A percentile compares a stretch with the other conserved stretches of the same genome.
Conservation (phyloP, 2,329 filamentous ascomycete genomes). For the Leptographium lundbergii region DNA sequence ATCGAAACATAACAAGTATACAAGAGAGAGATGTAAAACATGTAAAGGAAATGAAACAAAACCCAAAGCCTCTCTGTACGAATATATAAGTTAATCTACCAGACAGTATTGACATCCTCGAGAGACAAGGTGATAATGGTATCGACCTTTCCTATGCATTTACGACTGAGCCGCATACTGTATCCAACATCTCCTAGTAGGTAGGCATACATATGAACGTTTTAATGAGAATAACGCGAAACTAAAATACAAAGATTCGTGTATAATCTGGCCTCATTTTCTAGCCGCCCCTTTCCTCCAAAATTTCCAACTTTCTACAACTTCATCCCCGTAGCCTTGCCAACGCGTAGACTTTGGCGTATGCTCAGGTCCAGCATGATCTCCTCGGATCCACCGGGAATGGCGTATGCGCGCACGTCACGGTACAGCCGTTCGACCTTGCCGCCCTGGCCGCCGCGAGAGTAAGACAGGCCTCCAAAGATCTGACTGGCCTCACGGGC, state of each 20-base stretch:
- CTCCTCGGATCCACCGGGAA: constrained; percentile 91
- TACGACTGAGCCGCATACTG: too few species aligned
- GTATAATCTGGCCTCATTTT: not conserved
- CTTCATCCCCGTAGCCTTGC: constrained; percentile 92
- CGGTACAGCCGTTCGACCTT: constrained; percentile 93
- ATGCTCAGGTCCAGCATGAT: constrained; percentile 98
- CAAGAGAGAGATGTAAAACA: not conserved
- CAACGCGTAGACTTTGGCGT: constrained; percentile 64
- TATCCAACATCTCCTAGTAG: too few species aligned
- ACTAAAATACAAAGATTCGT: not conserved
- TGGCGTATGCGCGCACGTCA: constrained; percentile 90
- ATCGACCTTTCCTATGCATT: too few species aligned
- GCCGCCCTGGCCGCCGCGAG: constrained; percentile 81
- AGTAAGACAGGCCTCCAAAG: constrained; percentile 89
- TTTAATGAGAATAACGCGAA: not conserved
- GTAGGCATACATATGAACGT: too few species aligned
- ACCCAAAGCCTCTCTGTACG: not conserved
- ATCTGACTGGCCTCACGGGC: constrained; percentile 94
- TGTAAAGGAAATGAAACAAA: not conserved
- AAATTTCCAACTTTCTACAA: constrained; percentile 45
- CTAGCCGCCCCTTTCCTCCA: not conserved
- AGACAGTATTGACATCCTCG: too few species aligned
- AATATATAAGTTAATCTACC: too few species aligned
- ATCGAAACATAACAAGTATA: not conserved
- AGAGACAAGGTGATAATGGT: not conserved